phyloP scores from a whole-genome alignment of 108 stramenopile genomes.

The Cyclotella distinguenda region DNA sequence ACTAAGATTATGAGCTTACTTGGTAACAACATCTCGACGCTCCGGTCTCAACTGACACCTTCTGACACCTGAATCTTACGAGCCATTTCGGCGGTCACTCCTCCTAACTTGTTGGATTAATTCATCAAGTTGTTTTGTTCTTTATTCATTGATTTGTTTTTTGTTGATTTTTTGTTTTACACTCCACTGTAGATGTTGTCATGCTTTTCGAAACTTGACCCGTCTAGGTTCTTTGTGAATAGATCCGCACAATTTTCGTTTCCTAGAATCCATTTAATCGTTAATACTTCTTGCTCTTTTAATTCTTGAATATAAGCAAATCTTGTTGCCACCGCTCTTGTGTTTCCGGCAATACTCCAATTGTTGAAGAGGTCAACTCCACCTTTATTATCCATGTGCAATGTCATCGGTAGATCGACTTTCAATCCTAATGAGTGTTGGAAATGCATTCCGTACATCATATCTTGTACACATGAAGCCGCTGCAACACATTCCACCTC shows the following conservation, averaged over 20 bases:
- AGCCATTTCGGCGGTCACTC: too few species aligned
- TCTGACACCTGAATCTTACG: too few species aligned
- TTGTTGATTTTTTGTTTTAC: too few species aligned
- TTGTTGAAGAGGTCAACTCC: background rate
- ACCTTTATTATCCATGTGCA: background rate
- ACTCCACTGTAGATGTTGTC: too few species aligned
- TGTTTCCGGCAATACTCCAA: background rate
- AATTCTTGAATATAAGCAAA: background rate
- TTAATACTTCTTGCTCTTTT: background rate
- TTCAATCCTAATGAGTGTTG: background rate
- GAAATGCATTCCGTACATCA: background rate
- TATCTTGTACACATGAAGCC: background rate
- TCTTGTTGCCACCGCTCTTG: background rate
- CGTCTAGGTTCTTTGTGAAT: too few species aligned
- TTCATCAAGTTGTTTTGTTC: too few species aligned
- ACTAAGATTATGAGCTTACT: too few species aligned
- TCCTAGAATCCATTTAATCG: background rate
- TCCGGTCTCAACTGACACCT: too few species aligned
- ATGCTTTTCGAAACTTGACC: too few species aligned
- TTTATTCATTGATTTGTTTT: too few species aligned
- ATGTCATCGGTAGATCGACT: background rate
- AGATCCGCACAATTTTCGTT: background rate
- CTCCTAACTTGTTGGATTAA: too few species aligned
- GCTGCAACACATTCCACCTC: background rate
- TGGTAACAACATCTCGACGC: too few species aligned